Evolutionary conservation across 2,329 filamentous ascomycete genomes (phyloP), one percentile per base, ranked within the genome.

Genomic region (Cladosporium sp.): DNA sequence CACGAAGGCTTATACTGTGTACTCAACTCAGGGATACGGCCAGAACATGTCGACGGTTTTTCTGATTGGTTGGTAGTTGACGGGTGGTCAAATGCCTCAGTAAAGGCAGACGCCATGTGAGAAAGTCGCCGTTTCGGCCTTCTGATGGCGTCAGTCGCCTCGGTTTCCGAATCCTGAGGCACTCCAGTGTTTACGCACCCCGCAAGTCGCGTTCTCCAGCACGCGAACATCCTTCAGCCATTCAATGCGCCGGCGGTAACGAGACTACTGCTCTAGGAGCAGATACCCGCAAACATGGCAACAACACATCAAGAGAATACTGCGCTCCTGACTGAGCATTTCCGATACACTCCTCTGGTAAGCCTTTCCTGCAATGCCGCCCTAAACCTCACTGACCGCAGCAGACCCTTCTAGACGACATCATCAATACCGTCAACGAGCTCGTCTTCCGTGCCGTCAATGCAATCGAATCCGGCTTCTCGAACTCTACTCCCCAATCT

Each of bases 401-500:
- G 31, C 53, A 95, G 91, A 87, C 87, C 56, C 82, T 98, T 40
- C 86, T 98, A 66, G 93, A 98, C 81, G 92, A 97, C 73, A 91
- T 97, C 63, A 95, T 97, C 75, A 96, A 97, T 76, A 87, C 86
- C 52, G 84, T 96, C 70, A 98, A 97, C 75, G 88, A 92, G 65
- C 82, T 96, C 63, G 86, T 93, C 64, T 93, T 95, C 72, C 86
- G 86, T 69, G 91, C 89, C 50, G 84, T 95, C 64, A 88, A 89
- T 64, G 89, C 87, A 56, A 84, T 97, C 59, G 93, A 97, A 71
- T 82, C 83, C 52, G 88, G 89, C 1, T 83, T 98, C 16, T 77
- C 89, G 45, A 79, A 80, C 46, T 85, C 87, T 2, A 82, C 87
- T 1, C 87, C 91, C 0, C 77, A 84, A 22, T 78, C 82, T 11